Percentiles rank a stretch among this genome's conserved stretches.
Conservation (phyloP, 1,139 yeast species). For the Hansenula lynferdii region DNA sequence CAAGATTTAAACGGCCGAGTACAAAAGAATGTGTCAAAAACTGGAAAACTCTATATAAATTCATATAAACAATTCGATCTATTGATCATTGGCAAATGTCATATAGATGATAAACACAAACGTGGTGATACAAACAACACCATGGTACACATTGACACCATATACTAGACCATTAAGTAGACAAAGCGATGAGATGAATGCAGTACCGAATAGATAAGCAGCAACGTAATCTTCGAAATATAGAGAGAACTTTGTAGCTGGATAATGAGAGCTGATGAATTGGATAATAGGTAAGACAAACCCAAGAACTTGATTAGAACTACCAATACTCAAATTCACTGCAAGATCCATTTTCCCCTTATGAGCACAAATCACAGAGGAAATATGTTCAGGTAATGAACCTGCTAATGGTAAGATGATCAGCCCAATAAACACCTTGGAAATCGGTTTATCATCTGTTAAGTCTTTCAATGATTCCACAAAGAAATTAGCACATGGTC, state of each 20-base stretch:
- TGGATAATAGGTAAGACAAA: constrained; percentile 21
- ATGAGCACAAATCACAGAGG: constrained; percentile 17
- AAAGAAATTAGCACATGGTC: constrained; percentile 35
- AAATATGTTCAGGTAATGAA: constrained; percentile 20
- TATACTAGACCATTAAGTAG: constrained; percentile 13
- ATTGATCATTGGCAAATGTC: constrained; percentile 16
- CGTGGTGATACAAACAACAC: constrained; percentile 12
- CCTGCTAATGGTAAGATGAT: constrained; percentile 22
- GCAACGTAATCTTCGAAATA: constrained; percentile 19
- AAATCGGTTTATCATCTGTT: constrained; percentile 18
- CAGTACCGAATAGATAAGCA: constrained; percentile 13
- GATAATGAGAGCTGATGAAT: constrained; percentile 18
- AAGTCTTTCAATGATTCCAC: constrained; percentile 41
- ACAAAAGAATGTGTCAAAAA: not conserved
- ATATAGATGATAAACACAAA: constrained; percentile 14
- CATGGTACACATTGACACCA: constrained; percentile 19
- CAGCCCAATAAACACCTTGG: constrained; percentile 20
- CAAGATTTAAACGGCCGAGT: not conserved
- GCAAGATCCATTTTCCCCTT: constrained; percentile 20
- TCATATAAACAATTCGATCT: not conserved
- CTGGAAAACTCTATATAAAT: not conserved
- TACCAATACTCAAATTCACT: constrained; percentile 16
- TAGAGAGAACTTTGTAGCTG: constrained; percentile 14
- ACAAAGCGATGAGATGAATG: constrained; percentile 12
- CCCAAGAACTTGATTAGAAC: constrained; percentile 19